phyloP scores from a whole-genome alignment of 2,329 filamentous ascomycete species.

The Samsoniella hepiali region DNA sequence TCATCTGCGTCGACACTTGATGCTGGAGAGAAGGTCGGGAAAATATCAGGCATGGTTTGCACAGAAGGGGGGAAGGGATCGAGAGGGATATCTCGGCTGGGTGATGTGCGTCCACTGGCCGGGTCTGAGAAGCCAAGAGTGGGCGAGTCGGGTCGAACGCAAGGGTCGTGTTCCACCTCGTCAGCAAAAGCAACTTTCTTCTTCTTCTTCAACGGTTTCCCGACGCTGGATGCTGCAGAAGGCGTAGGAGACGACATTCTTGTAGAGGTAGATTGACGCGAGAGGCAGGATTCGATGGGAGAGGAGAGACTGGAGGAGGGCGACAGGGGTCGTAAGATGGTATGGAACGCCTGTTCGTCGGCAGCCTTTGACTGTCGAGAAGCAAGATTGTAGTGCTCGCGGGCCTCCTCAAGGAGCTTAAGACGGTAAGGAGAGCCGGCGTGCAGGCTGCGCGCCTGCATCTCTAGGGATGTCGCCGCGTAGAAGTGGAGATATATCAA shows the following conservation, averaged over 20 bases:
- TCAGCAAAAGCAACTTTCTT: constrained; percentile 40
- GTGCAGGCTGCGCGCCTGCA: constrained; percentile 49
- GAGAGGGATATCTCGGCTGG: constrained; percentile 14
- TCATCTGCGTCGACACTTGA: constrained; percentile 14
- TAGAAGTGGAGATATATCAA: constrained; percentile 60
- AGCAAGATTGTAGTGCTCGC: constrained; percentile 49
- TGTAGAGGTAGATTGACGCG: constrained; percentile 42
- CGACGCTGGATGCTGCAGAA: constrained; percentile 40
- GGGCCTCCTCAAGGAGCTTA: constrained; percentile 49
- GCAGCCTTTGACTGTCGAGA: constrained; percentile 44
- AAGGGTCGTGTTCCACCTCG: constrained; percentile 39
- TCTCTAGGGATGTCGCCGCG: constrained; percentile 57
- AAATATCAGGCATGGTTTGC: constrained; percentile 13
- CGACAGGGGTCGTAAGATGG: constrained; percentile 39
- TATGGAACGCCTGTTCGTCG: constrained; percentile 41
- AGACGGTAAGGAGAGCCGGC: constrained; percentile 44
- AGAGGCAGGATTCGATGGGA: constrained; percentile 45
- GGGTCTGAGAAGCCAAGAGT: constrained; percentile 54
- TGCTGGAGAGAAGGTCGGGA: constrained; percentile 5
- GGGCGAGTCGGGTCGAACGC: constrained; percentile 57
- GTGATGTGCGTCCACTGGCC: constrained; percentile 13
- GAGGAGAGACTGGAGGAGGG: constrained; percentile 42
- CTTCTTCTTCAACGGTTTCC: constrained; percentile 30
- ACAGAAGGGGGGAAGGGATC: constrained; percentile 8
- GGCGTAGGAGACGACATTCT: constrained; percentile 46